Base-by-base conservation (phyloP, 2,329 filamentous ascomycete genomes). In the Pseudocercospora musae region DNA sequence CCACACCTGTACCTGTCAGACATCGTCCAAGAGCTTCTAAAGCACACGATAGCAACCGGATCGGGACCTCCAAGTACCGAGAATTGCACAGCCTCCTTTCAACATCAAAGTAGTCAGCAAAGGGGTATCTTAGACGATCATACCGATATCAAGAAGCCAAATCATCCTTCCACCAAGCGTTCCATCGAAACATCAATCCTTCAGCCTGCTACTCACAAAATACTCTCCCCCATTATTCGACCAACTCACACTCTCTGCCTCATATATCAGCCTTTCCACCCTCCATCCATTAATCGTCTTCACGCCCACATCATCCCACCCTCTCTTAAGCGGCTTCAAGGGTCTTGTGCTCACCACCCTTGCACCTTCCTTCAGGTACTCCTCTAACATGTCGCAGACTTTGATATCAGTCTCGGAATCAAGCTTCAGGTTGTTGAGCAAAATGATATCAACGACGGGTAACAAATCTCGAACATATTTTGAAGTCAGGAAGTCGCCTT, bases 381-480 rank as follows among this genome's bases (percentile, higher is more conserved):
- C 20, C 15, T 27, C 79, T 71, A 98, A 96, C 79, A 95, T 90
- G 69, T 90, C 87, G 67, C 93, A 86, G 53, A 98, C 81, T 65
- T 86, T 85, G 72, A 90, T 88, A 76, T 97, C 97, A 57, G 96
- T 84, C 70, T 89, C 84, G 13, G 92, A 88, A 5, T 89, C 92
- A 76, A 98, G 97, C 3, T 91, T 94, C 77, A 97, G 92, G 78
- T 98, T 98, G 79, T 98, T 98, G 70, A 97, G 92, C 33, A 98
- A 83, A n/a, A 98, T 85, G 13, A 97, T 92, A 74, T 98, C 94
- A 0, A 93, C 93, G 57, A 88, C 85, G 74, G 89, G 88, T 52
- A 98, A 81, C 8, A 87, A 87, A 21, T 86, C 83, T 62, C 87
- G 82, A 52, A 96, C 91, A 61, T 82, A 82, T 13, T 83, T 75